Conservation (phyloP, 306 rosid species). For the Glycine latifolia region DNA sequence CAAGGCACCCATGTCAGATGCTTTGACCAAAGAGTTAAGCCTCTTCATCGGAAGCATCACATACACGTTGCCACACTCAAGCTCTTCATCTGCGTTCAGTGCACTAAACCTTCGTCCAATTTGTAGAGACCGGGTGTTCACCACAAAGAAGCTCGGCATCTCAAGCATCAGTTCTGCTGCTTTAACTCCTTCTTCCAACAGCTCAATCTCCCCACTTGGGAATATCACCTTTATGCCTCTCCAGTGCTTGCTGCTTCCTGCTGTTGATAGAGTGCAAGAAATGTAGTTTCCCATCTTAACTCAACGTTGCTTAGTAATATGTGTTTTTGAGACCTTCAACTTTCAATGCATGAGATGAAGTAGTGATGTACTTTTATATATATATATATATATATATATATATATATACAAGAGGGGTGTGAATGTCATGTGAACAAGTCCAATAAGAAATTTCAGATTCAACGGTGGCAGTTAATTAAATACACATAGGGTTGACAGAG, state of each 20-base stretch:
- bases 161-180: constrained; percentile 93
- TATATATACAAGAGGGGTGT: neutral
- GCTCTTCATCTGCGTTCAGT: constrained; percentile 79
- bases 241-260: constrained; percentile 48
- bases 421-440: constrained; percentile 17
- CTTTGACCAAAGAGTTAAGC: constrained; percentile 64
- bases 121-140: constrained; percentile 58
- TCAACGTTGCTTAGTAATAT: no score
- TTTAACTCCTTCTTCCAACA: constrained; percentile 46
- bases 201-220: constrained; percentile 68
- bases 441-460: constrained; percentile 30
- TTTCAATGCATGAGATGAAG: no score
- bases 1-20: constrained; percentile 71
- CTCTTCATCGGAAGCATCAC: constrained; percentile 83
- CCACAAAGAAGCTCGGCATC: constrained; percentile 74
- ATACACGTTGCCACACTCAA: constrained; percentile 64
- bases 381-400: no score
- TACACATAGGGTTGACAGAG: constrained; percentile 45
- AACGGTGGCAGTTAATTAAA: constrained; percentile 40
- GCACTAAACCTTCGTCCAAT: constrained; percentile 69
- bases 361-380: no score
- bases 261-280: constrained; percentile 65
- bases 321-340: no score
- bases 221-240: constrained; percentile 64
- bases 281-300: constrained; percentile 77